Base-by-base conservation (phyloP, 306 rosid genomes). In the Quercus parvula region DNA sequence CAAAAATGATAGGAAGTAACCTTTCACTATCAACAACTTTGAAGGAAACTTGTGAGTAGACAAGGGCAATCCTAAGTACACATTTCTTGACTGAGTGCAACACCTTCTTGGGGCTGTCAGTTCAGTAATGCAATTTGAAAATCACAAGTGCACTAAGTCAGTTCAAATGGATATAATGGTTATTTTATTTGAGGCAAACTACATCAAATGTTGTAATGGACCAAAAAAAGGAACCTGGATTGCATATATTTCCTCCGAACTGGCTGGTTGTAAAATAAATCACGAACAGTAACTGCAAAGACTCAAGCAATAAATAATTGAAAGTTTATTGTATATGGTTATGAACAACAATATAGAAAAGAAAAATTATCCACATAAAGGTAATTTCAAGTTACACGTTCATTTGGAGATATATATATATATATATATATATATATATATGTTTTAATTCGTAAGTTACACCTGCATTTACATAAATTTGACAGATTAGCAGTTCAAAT, bases 191-290 rank as follows among this genome's bases (percentile, higher is more conserved):
- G 38, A 83, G 85, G 75, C 66, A 84, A 77, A 57, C 75, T 78
- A 19, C 22, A 49, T 49, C 54, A 49, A 49, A 49, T 0, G 17
- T 13, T 10, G 54, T 49, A 49, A 3, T 12, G 54, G 54, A 13
- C 54, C 17, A 63, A 69, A 85, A 84, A 79, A 71, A 28, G 78
- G 79, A 77, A 95, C 99, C 99, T 95, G 83, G 93, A 91, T 76
- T 89, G 96, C 70, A 88, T 90, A 81, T 81, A 81, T 73, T 91
- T 93, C 88, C 97, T 93, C 83, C 98, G 90, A 87, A 93, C 96
- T 46, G 98, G 99, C 86, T 95, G 99, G 84, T 93, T 95, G 92
- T 95, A 93, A 84, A 91, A 95, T 82, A 93, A 83, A 86, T 95
- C 99, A 35, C 92, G 95, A 72, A 90, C 97, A 84, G 84, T 77